Conservation (phyloP, 129 eudicot genomes). For the Flaveria linearis region DNA sequence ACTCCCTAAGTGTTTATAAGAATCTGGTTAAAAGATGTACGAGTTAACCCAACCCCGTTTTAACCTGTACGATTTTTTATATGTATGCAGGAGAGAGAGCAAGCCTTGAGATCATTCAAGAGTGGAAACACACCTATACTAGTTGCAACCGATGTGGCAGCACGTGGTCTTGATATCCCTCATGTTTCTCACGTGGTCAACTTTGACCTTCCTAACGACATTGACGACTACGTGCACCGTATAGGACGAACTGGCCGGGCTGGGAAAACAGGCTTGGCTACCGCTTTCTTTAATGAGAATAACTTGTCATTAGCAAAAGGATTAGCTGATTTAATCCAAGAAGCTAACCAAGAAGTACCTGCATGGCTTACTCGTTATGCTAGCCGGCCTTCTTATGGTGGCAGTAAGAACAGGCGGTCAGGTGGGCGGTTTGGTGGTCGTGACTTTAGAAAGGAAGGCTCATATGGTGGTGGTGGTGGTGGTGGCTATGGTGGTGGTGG, state of each 20-base stretch:
- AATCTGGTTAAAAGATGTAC: background rate
- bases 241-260: conserved; percentile 58
- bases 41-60: background rate
- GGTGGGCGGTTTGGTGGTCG: conserved; percentile 51
- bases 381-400: conserved; percentile 40
- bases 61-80: background rate
- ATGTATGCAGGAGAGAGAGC: conserved; percentile 49
- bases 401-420: conserved; percentile 40
- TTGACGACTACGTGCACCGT: conserved; percentile 85
- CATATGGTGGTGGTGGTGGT: conserved; percentile 22
- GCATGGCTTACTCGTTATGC: conserved; percentile 47
- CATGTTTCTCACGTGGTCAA: conserved; percentile 81
- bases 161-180: conserved; percentile 85
- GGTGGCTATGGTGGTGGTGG: conserved; percentile 30
- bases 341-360: conserved; percentile 48
- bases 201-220: conserved; percentile 83
- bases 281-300: conserved; percentile 55
- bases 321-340: conserved; percentile 60
- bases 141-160: conserved; percentile 83
- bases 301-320: conserved; percentile 56
- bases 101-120: conserved; percentile 47
- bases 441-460: conserved; percentile 41
- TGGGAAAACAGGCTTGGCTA: conserved; percentile 52
- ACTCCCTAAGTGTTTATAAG: background rate
- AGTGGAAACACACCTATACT: conserved; percentile 47